Evolutionary conservation across 306 rosid genomes (phyloP), one percentile per base, ranked within the genome.

Genomic region (Vachellia pachyceras): DNA sequence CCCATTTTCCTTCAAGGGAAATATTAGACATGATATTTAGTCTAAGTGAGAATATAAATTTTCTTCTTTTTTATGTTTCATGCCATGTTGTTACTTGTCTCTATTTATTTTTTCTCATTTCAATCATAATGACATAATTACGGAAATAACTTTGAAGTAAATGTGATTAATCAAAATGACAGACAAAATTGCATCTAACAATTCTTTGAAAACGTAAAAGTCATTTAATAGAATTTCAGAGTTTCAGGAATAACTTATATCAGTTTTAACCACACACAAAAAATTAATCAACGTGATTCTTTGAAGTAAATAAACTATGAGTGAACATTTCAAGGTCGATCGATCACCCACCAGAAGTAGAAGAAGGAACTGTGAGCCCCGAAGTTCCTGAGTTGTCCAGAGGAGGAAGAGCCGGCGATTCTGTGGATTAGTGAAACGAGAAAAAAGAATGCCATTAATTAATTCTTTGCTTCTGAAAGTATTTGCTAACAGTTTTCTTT

Each of bases 331-430:
- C 37, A 41, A 20, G 81, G 47, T 66, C 72, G 23, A 50, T 17
- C 52, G 33, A 15, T 52, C 63, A 58, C 33, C 18, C 20, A 81
- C 89, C 88, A 29, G 78, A 36, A 37, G 80, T 23, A 76, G 74
- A 42, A 29, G 33, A 29, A 69, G 86, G 64, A 71, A 60, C 45
- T 75, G 82, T 39, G 69, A 70, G 72, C 55, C 55, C 89, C 4
- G 88, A 60, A 72, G 57, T 66, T 14, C 78, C 66, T 60, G 86
- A 13, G 69, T 60, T 72, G 29, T 69, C 60, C 37, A 86, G 84
- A 36, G 88, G 92, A 73, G 92, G 88, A 57, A 88, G 78, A 25
- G 84, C 64, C 22, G 29, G 35, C 18, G 85, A 82, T 36, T 77
- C 91, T 86, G 79, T 81, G 50, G 39, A 25, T 39, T 44, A n/a